A percentile compares a stretch with the other conserved stretches of the same genome.
These are phyloP conservation scores for Eutypella sp. DNA, from an alignment of 2,329 filamentous ascomycete genomes.

Conservation along the genomic window DNA sequence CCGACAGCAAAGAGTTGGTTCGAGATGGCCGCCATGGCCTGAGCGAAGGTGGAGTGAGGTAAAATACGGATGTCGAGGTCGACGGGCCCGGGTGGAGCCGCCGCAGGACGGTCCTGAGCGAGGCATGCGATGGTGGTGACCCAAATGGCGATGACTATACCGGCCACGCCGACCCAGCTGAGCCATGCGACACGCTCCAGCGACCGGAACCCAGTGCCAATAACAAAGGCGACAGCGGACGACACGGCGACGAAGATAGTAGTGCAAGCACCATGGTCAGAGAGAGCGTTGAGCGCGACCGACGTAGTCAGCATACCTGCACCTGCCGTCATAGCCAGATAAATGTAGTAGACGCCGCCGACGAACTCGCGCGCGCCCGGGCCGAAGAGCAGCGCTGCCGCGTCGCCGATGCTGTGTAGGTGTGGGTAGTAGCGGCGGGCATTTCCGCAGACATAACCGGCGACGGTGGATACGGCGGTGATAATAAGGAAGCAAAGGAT, in stretches of 20 bases:
- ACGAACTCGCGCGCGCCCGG: conserved; percentile 38
- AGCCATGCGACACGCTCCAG: conserved; percentile 29
- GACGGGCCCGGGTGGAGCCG: conserved; percentile 19
- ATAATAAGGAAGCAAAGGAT: conserved; percentile 37
- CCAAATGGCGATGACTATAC: conserved; percentile 23
- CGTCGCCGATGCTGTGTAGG: conserved; percentile 50
- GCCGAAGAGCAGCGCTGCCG: conserved; percentile 44
- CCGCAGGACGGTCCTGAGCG: conserved; percentile 23
- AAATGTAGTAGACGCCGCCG: conserved; percentile 29
- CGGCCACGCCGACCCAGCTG: conserved; percentile 26
- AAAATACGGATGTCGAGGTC: conserved; percentile 24
- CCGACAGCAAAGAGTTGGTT: conserved; percentile 33
- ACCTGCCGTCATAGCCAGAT: conserved; percentile 24
- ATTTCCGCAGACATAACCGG: conserved; percentile 41
- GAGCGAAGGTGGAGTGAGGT: conserved; percentile 24
- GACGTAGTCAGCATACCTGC: conserved; percentile 38
- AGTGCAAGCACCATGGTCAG: conserved; percentile 34
- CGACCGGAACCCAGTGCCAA: conserved; percentile 21
- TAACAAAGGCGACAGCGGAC: conserved; percentile 23
- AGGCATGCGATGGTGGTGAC: conserved; percentile 26
- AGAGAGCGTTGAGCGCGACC: conserved; percentile 36
- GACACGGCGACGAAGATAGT: conserved; percentile 35
- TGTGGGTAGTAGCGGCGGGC: conserved; percentile 46
- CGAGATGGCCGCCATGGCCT: conserved; percentile 26
- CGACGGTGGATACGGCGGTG: conserved; percentile 42